Base-by-base conservation (phyloP, 106 monocot genomes). In the Apostasia shenzhenica region DNA sequence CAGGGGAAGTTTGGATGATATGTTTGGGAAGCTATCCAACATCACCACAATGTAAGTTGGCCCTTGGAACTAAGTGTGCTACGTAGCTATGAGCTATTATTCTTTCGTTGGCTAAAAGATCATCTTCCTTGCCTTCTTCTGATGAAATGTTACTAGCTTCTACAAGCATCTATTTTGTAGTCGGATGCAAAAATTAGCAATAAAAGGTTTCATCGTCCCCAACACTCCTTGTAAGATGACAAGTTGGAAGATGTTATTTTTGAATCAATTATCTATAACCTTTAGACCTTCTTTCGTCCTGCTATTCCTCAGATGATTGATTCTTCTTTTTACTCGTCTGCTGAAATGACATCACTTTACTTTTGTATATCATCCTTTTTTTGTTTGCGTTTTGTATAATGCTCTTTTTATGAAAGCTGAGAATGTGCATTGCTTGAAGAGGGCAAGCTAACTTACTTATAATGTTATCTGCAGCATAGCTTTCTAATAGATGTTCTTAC, bases 41-140 rank as follows among this genome's bases (percentile, higher is more conserved):
- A 74, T 90, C 37, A 68, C 89, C 45, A 76, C 70, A 81, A 14
- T 86, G 89, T 90, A 57, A 86, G 89, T 80, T 14, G 46, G 45
- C 4, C n/a, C 56, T 56, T 56, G 56, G n/a, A 56, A n/a, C 10
- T 56, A n/a, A 60, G 26, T 26, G 26, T 10, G 1, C 3, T 39
- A 2, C 1, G 42, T 8, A 2, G 40, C 60, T 57, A 60, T 60
- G 40, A 60, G 40, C 42, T 5, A 41, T 60, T 10, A 10, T 40
- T 42, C 9, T 42, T 8, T 4, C 5, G 42, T 60, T 8, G 1
- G 42, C 11, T 1, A 41, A 5, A 5, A 68, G 8, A 39, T 75
- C 4, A 12, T 73, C 3, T 48, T 70, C 37, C 56, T 39, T n/a
- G 3, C 3, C 6, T 62, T 62, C 12, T 13, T 12, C 13, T 4